A percentile compares a stretch with the other conserved stretches of the same genome.
These are phyloP conservation scores for Rhododendron molle DNA, from an alignment of 148 eudicot genomes.

Conservation along the genomic window DNA sequence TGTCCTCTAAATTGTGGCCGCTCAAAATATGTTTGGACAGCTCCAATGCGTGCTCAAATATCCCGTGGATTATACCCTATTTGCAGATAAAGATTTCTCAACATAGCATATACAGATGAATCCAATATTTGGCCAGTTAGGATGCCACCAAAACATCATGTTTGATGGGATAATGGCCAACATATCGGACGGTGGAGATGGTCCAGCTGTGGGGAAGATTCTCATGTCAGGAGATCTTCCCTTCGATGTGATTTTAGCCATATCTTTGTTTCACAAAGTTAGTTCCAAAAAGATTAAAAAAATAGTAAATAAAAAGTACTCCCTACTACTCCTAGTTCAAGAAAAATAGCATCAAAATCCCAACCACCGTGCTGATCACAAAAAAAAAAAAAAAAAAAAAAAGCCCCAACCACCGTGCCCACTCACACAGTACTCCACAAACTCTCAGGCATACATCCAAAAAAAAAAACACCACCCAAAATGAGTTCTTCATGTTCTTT, in stretches of 20 bases:
- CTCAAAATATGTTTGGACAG: too few species aligned
- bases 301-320: too few species aligned
- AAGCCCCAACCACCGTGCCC: conserved; percentile 11
- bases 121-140: neutral
- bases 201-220: conserved; percentile 45
- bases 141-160: neutral
- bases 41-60: too few species aligned
- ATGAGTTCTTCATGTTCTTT: neutral
- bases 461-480: neutral
- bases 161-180: neutral
- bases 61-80: too few species aligned
- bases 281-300: too few species aligned
- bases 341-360: conserved; percentile 8
- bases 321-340: neutral
- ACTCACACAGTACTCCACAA: neutral
- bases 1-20: too few species aligned
- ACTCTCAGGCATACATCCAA: neutral
- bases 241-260: neutral
- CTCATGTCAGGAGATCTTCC: conserved; percentile 58
- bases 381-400: too few species aligned
- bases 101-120: neutral
- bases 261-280: conserved; percentile 15
- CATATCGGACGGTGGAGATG: conserved; percentile 24
- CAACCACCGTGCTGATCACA: conserved; percentile 9
- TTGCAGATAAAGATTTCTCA: too few species aligned